Conservation (phyloP, 306 rosid species). For the Lagenaria siceraria region DNA sequence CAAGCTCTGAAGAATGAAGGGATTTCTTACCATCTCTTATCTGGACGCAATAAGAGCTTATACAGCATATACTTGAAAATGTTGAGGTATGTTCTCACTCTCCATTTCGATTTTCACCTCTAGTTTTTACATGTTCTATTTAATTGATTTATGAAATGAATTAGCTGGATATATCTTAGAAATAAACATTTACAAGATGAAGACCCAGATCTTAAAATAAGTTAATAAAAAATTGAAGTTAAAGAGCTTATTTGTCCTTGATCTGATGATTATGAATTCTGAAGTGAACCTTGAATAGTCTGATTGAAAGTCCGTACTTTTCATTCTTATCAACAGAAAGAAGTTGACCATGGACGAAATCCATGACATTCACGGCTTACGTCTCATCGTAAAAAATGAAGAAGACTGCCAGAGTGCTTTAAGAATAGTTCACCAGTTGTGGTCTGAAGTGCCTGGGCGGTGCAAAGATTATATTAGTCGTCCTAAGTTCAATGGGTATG, state of each 20-base stretch:
- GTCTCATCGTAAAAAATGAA: conserved; percentile 78
- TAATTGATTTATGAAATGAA: conserved; percentile 43
- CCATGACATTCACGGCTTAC: conserved; percentile 86
- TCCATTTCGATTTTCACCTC: neutral
- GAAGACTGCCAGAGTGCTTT: conserved; percentile 81
- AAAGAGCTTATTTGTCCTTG: neutral
- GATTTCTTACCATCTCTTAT: conserved; percentile 65
- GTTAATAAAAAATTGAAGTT: neutral
- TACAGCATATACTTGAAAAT: conserved; percentile 77
- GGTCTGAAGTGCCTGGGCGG: conserved; percentile 84
- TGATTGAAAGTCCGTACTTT: neutral
- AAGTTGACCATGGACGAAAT: conserved; percentile 67
- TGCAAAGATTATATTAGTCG: conserved; percentile 64
- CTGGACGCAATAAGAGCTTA: conserved; percentile 90
- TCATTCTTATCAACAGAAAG: conserved; percentile 39
- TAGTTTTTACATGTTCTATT: neutral
- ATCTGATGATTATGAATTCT: neutral
- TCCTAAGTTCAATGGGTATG: conserved; percentile 93
- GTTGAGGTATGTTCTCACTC: conserved; percentile 42
- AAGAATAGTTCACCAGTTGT: conserved; percentile 52
- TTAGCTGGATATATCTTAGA: conserved; percentile 33
- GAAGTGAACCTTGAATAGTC: neutral
- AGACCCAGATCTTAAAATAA: neutral
- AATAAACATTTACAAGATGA: neutral
- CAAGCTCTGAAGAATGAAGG: conserved; percentile 50